These are phyloP conservation scores for Bothriochloa decipiens DNA, from an alignment of 176 grass and related monocot genomes.

Conservation along the genomic window DNA sequence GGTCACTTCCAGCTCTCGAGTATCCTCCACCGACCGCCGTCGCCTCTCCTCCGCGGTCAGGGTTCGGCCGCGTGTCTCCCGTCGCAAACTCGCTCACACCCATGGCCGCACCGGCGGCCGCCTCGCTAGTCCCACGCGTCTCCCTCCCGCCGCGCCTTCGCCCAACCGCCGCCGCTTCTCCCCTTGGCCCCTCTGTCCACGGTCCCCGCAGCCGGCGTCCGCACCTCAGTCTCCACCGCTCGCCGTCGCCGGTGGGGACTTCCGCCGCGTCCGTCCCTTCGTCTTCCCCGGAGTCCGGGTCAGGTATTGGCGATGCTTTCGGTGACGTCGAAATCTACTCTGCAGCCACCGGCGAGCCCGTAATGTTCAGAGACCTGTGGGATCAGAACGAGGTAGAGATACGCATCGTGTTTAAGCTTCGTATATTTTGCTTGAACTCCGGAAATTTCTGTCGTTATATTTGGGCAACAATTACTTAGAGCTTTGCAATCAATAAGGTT, in stretches of 20 bases:
- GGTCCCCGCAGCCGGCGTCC: not conserved
- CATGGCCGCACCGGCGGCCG: conserved; percentile 41
- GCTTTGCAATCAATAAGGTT: not conserved
- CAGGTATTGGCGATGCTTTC: conserved; percentile 45
- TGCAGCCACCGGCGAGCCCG: conserved; percentile 63
- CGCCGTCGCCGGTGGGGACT: not conserved
- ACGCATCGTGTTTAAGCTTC: not conserved
- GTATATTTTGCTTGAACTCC: not conserved
- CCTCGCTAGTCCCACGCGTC: conserved; percentile 1
- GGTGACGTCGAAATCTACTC: conserved; percentile 59
- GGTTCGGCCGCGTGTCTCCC: conserved; percentile 33
- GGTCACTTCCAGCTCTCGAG: conserved; percentile 1
- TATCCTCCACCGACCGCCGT: no score
- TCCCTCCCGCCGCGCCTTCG: conserved; percentile 8
- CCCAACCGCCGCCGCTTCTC: conserved; percentile 5
- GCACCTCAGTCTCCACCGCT: conserved; percentile 28
- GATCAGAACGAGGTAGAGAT: conserved; percentile 69
- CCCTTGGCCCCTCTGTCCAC: not conserved
- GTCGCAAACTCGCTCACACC: not conserved
- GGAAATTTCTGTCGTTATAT: not conserved
- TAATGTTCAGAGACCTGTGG: conserved; percentile 72
- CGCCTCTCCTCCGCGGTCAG: conserved; percentile 19
- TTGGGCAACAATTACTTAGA: not conserved
- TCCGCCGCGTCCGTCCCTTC: conserved; percentile 8
- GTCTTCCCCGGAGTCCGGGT: conserved; percentile 2